phyloP scores from a whole-genome alignment of 2,329 filamentous ascomycete genomes.

The Hypoxylon sp. region DNA sequence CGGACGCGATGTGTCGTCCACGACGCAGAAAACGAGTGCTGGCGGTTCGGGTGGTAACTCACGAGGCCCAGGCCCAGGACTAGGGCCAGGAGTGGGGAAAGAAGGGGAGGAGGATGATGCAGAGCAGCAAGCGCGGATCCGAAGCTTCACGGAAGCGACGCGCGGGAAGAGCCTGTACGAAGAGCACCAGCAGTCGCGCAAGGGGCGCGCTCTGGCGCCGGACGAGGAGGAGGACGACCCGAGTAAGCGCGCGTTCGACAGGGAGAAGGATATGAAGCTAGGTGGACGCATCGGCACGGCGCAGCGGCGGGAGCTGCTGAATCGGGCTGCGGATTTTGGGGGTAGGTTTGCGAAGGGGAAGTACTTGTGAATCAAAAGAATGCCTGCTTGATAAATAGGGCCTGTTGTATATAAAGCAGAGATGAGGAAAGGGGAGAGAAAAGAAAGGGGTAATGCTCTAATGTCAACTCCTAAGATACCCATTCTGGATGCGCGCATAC shows the following conservation, averaged over 20 bases:
- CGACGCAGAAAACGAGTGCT: slow-evolving; percentile 62
- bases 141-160: slow-evolving; percentile 66
- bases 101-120: slow-evolving; percentile 65
- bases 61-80: slow-evolving; percentile 8
- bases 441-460: not conserved
- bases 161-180: slow-evolving; percentile 73
- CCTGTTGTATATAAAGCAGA: not conserved
- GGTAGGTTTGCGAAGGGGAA: slow-evolving; percentile 85
- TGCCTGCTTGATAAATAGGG: slow-evolving; percentile 19
- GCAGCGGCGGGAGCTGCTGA: slow-evolving; percentile 84
- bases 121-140: slow-evolving; percentile 64
- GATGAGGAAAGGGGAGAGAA: not conserved
- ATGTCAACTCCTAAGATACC: slow-evolving; percentile 23
- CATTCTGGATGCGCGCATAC: not conserved
- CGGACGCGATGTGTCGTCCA: slow-evolving; percentile 73
- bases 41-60: slow-evolving; percentile 20
- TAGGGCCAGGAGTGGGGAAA: slow-evolving; percentile 28
- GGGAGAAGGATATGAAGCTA: slow-evolving; percentile 92
- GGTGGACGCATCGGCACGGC: slow-evolving; percentile 79
- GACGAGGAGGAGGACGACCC: slow-evolving; percentile 85
- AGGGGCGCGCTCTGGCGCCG: slow-evolving; percentile 53
- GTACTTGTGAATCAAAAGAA: slow-evolving; percentile 62
- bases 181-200: slow-evolving; percentile 62
- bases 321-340: slow-evolving; percentile 84
- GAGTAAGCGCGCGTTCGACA: slow-evolving; percentile 88